phyloP scores from a whole-genome alignment of 2,329 filamentous ascomycete species.

The Cladosporium colombiae region DNA sequence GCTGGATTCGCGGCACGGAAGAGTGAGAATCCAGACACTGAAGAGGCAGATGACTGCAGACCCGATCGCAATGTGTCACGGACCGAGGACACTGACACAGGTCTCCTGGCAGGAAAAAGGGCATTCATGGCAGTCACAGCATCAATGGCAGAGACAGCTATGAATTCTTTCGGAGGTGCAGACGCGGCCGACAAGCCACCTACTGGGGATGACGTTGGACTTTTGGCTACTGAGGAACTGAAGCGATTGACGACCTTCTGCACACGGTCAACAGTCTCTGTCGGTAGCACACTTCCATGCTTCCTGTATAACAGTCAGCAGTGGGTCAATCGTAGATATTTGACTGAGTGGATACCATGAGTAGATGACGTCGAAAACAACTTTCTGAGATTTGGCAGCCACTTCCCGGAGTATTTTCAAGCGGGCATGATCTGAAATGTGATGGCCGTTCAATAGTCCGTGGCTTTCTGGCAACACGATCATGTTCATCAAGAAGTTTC shows the following conservation, averaged over 20 bases:
- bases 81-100: slow-evolving; percentile 56
- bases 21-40: slow-evolving; percentile 51
- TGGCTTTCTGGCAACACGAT: slow-evolving; percentile 81
- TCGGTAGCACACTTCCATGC: slow-evolving; percentile 63
- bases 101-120: slow-evolving; percentile 74
- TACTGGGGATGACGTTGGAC: neutral
- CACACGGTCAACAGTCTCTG: slow-evolving; percentile 66
- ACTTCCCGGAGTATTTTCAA: slow-evolving; percentile 74
- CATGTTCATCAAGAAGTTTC: slow-evolving; percentile 78
- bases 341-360: slow-evolving; percentile 57
- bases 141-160: slow-evolving; percentile 68
- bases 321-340: neutral
- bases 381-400: slow-evolving; percentile 74
- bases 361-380: slow-evolving; percentile 74
- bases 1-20: slow-evolving; percentile 41
- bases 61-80: slow-evolving; percentile 51
- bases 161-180: slow-evolving; percentile 15
- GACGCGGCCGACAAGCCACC: neutral
- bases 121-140: slow-evolving; percentile 78
- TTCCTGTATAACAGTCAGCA: slow-evolving; percentile 40
- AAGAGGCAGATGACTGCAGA: slow-evolving; percentile 50
- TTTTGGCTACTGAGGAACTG: neutral
- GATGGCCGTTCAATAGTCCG: slow-evolving; percentile 77
- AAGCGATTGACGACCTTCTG: slow-evolving; percentile 57
- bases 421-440: slow-evolving; percentile 86